Conservation (phyloP, 345 rosid species). For the Ricinus communis region DNA sequence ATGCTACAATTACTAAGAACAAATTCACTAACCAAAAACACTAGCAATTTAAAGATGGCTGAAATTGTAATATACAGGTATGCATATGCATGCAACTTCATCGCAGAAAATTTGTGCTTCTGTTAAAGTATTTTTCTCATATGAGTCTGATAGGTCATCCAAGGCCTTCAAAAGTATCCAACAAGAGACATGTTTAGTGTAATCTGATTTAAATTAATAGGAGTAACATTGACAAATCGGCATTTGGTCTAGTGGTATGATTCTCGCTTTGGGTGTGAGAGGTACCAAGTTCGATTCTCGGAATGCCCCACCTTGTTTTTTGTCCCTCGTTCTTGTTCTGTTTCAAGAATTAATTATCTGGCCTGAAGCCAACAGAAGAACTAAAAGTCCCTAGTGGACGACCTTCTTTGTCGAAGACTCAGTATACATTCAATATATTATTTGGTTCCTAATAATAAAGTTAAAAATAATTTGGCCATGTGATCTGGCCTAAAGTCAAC, state of each 20-base stretch:
- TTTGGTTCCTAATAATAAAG: not conserved
- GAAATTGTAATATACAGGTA: not conserved
- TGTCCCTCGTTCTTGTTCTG: no score
- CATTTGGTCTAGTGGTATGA: constrained; percentile 88
- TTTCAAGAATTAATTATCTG: no score
- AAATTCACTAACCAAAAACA: no score
- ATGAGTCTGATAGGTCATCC: no score
- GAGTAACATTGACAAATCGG: constrained; percentile 4
- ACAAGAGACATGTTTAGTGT: no score
- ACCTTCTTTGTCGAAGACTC: not conserved
- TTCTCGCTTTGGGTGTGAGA: constrained; percentile 90
- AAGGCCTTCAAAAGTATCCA: no score
- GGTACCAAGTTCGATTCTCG: constrained; percentile 72
- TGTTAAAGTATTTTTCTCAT: no score
- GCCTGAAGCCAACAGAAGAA: no score
- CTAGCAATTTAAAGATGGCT: not conserved
- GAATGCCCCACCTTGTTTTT: constrained; percentile 3
- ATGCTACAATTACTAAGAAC: not conserved
- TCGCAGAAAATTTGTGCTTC: no score
- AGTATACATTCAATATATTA: not conserved
- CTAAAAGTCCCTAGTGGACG: no score
- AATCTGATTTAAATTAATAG: no score
- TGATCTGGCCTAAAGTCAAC: not conserved
- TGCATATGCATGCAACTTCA: no score
- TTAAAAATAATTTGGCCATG: not conserved